Evolutionary conservation across 1,284 basidiomycete species (phyloP).

Genomic region (Cutaneotrichosporon sp.): DNA sequence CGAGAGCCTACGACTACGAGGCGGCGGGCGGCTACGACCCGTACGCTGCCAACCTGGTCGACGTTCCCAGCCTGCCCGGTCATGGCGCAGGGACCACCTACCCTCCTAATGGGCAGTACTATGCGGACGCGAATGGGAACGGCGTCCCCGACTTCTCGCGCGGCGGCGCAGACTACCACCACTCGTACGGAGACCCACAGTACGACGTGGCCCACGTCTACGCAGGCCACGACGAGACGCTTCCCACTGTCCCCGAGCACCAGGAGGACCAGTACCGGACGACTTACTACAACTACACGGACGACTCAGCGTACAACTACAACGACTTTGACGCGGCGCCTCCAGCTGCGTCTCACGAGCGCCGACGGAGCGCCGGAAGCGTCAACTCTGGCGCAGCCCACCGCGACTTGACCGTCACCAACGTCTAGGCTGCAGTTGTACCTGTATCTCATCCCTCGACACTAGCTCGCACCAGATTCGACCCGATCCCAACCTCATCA

Average conservation of each 20-base stretch:
- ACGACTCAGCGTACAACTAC: conserved; percentile 13
- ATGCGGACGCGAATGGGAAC: conserved; percentile 4
- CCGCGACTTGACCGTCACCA: conserved; percentile 13
- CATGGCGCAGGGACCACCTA: background rate
- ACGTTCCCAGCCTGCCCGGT: conserved; percentile 21
- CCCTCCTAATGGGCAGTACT: conserved; percentile 25
- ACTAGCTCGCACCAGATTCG: background rate
- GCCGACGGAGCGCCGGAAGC: conserved; percentile 8
- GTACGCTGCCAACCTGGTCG: conserved; percentile 42
- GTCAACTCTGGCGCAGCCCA: background rate
- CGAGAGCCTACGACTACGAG: conserved; percentile 46
- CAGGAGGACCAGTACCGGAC: conserved; percentile 2
- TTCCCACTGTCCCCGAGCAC: conserved; percentile 7
- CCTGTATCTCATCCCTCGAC: background rate
- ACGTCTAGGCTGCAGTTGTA: conserved; percentile 4
- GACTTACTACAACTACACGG: conserved; percentile 6
- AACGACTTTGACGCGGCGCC: conserved; percentile 2
- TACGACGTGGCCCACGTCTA: conserved; percentile 28
- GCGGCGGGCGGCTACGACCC: conserved; percentile 52
- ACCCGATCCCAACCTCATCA: background rate
- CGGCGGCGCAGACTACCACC: conserved; percentile 15
- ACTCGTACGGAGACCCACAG: conserved; percentile 46
- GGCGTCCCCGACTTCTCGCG: conserved; percentile 15
- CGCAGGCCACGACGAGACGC: conserved; percentile 7
- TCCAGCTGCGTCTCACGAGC: background rate